Evolutionary conservation across 2,329 filamentous ascomycete species (phyloP), one percentile per base, ranked within the genome.

Genomic region (Ophiocordyceps unilateralis): DNA sequence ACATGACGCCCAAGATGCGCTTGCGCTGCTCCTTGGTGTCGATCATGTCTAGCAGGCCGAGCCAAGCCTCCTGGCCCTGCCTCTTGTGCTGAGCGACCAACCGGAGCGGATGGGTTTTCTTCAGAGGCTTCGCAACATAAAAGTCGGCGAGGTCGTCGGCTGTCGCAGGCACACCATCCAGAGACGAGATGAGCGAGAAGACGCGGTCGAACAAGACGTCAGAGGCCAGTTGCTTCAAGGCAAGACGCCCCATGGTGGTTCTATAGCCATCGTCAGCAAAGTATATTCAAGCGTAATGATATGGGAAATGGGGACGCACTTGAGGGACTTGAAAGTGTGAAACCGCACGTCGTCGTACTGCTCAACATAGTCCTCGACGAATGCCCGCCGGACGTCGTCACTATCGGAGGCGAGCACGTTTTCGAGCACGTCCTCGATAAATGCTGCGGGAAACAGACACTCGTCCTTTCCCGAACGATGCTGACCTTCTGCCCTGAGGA

Each of bases 51-150:
- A 96, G 76, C 20, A 94, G 61, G 3, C 81, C 73, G 17, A 94
- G 65, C 89, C 89, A 96, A 3, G 86, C 83, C 45, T 86, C 81
- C 57, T 95, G 87, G 0, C 83, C 85, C 51, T 78, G 76, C 54
- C 76, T 82, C 62, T 83, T 89, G 63, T 88, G 83, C 46, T 81
- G 72, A 14, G 70, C 69, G 7, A 81, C 62, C 3, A 80, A 83
- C 40, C 69, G 68, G 12, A 88, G 64, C 15, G 70, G 63, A 50
- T 84, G 79, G 44, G 78, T 77, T 53, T 76, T 78, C 58, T 81
- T 81, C 51, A 72, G 69, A 9, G 81, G 79, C 42, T 70, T 61
- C 36, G 71, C 63, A 39, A 79, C 64, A 55, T 80, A 89, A 55
- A 84, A 85, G 48, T 77, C 70, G 47, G 78, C 70, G 8, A 88